Evolutionary conservation across 1,284 basidiomycete genomes (phyloP).

Genomic region (Ceratobasidium sp.): DNA sequence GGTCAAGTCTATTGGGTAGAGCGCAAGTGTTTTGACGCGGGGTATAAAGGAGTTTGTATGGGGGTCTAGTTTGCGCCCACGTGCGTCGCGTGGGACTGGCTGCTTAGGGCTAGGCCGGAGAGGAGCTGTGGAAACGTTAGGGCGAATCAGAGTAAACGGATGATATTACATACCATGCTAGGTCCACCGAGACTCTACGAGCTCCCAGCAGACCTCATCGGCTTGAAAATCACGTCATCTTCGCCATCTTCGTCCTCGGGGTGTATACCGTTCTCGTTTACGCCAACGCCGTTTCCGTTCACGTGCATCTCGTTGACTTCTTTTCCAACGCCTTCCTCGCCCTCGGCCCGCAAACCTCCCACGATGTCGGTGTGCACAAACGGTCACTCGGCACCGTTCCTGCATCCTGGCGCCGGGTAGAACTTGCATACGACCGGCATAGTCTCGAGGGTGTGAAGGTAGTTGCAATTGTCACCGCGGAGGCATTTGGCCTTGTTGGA

Average conservation of each 20-base stretch:
- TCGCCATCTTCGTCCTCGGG: conserved; percentile 38
- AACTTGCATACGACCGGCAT: conserved; percentile 40
- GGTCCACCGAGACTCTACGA: conserved; percentile 7
- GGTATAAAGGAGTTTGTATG: not conserved
- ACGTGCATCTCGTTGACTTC: not conserved
- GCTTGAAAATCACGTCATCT: conserved; percentile 44
- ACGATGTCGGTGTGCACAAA: conserved; percentile 31
- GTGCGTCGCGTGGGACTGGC: conserved; percentile 14
- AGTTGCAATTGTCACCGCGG: conserved; percentile 43
- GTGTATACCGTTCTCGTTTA: not conserved
- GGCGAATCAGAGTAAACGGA: not conserved
- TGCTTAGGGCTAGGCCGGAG: conserved; percentile 32
- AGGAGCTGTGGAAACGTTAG: conserved; percentile 12
- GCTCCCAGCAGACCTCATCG: conserved; percentile 30
- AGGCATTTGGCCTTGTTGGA: conserved; percentile 44
- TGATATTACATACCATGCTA: conserved; percentile 9
- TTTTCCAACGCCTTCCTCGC: not conserved
- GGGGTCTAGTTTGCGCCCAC: not conserved
- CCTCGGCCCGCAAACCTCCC: not conserved
- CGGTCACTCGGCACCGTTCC: conserved; percentile 40
- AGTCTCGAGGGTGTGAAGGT: conserved; percentile 45
- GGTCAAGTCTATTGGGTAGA: not conserved
- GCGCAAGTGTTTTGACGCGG: not conserved
- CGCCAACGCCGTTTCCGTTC: conserved; percentile 10
- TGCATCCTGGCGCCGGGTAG: conserved; percentile 36